A percentile compares a stretch with the other conserved stretches of the same genome.
Conservation (phyloP, 768 basidiomycete species). For the Artomyces pyxidatus region DNA sequence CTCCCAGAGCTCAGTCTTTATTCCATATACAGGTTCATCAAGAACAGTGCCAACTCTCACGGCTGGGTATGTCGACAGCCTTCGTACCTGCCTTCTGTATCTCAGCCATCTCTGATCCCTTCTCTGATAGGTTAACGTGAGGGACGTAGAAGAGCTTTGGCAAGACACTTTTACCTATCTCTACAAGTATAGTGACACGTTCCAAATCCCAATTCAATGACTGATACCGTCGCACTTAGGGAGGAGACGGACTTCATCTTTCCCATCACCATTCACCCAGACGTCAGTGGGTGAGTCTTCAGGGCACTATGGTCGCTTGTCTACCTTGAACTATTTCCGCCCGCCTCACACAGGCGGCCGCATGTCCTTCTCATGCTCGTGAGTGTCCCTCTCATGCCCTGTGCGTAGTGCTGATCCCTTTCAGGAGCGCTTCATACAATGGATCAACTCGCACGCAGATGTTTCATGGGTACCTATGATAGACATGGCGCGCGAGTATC, state of each 20-base stretch:
- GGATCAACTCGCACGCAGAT: slow-evolving; percentile 61
- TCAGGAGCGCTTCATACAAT: slow-evolving; percentile 66
- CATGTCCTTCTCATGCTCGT: slow-evolving; percentile 72
- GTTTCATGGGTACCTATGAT: slow-evolving; percentile 33
- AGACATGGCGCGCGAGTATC: slow-evolving; percentile 26
- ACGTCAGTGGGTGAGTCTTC: slow-evolving; percentile 55
- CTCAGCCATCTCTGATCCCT: not conserved
- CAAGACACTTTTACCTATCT: slow-evolving; percentile 66
- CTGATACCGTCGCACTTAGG: slow-evolving; percentile 21
- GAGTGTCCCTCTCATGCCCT: slow-evolving; percentile 14
- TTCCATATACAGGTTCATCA: slow-evolving; percentile 51
- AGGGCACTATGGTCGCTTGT: too few relatives aligned
- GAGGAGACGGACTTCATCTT: slow-evolving; percentile 64
- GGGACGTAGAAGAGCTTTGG: slow-evolving; percentile 66
- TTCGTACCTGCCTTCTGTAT: not conserved
- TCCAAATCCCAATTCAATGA: not conserved
- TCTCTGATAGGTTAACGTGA: slow-evolving; percentile 43
- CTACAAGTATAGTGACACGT: slow-evolving; percentile 35
- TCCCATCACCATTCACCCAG: slow-evolving; percentile 73
- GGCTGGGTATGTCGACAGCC: slow-evolving; percentile 44
- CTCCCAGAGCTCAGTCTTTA: not conserved
- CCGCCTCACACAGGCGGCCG: slow-evolving; percentile 37
- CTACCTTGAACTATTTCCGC: too few relatives aligned
- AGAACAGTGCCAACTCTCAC: slow-evolving; percentile 58
- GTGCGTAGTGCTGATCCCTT: not conserved